These are phyloP conservation scores for Candida cerambycidarum DNA, from an alignment of 805 yeast genomes.

Conservation along the genomic window DNA sequence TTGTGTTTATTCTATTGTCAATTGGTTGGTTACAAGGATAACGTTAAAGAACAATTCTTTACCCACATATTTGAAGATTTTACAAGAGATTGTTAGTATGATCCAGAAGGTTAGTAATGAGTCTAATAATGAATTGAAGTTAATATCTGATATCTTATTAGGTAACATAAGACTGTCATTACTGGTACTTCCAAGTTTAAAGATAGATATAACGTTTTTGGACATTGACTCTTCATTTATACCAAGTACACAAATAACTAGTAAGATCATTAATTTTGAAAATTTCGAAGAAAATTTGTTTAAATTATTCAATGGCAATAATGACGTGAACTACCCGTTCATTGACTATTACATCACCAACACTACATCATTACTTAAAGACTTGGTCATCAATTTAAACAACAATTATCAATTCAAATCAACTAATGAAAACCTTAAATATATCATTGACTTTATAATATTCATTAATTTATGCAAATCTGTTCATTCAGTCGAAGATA, in stretches of 20 bases:
- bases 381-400: constrained; percentile 7
- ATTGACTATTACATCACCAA: constrained; percentile 8
- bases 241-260: background rate
- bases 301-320: constrained; percentile 12
- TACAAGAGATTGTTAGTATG: constrained; percentile 27
- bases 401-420: constrained; percentile 14
- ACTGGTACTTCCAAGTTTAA: background rate
- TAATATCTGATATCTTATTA: constrained; percentile 23
- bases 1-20: constrained; percentile 42
- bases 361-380: background rate
- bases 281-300: constrained; percentile 13
- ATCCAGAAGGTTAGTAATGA: constrained; percentile 19
- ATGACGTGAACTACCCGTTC: constrained; percentile 6
- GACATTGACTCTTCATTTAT: background rate
- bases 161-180: constrained; percentile 20
- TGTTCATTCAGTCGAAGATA: constrained; percentile 18
- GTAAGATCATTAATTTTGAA: constrained; percentile 9
- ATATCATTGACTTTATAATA: constrained; percentile 22
- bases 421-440: constrained; percentile 26
- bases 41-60: constrained; percentile 14
- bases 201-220: background rate
- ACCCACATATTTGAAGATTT: constrained; percentile 19
- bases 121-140: constrained; percentile 19
- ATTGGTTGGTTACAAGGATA: constrained; percentile 27
- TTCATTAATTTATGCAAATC: constrained; percentile 20